Percentiles rank a stretch among this genome's conserved stretches.
Conservation (phyloP, 176 grass and related monocot species). For the Triticum turgidum region DNA sequence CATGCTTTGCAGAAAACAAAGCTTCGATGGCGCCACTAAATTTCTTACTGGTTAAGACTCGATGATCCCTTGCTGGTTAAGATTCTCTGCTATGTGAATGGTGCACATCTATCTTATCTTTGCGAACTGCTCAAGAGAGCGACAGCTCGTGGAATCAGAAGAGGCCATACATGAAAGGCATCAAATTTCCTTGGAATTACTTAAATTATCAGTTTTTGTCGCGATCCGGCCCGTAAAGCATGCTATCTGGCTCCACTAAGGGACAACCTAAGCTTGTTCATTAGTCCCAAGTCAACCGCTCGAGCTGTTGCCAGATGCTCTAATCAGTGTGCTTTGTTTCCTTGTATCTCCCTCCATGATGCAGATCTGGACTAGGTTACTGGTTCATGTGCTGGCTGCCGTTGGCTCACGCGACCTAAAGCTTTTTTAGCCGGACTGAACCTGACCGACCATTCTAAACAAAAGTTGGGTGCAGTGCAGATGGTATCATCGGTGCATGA, state of each 20-base stretch:
- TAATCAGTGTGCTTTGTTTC: background rate
- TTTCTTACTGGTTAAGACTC: conserved; percentile 17
- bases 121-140: background rate
- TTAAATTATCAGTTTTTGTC: background rate
- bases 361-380: background rate
- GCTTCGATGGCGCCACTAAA: background rate
- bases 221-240: background rate
- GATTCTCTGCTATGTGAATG: background rate
- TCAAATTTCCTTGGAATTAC: background rate
- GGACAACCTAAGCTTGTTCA: background rate
- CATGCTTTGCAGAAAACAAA: background rate
- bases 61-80: background rate
- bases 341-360: background rate
- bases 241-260: background rate
- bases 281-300: conserved; percentile 13
- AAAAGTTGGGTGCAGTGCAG: background rate
- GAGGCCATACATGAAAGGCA: background rate
- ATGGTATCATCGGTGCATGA: background rate
- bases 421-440: conserved; percentile 13
- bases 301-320: background rate
- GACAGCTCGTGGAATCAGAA: conserved; percentile 23
- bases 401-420: background rate
- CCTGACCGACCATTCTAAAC: conserved; percentile 1
- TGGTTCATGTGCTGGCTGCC: background rate
- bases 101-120: background rate